Evolutionary conservation across 257 asterid genomes (phyloP).

Genomic region (Pogostemon cablin): DNA sequence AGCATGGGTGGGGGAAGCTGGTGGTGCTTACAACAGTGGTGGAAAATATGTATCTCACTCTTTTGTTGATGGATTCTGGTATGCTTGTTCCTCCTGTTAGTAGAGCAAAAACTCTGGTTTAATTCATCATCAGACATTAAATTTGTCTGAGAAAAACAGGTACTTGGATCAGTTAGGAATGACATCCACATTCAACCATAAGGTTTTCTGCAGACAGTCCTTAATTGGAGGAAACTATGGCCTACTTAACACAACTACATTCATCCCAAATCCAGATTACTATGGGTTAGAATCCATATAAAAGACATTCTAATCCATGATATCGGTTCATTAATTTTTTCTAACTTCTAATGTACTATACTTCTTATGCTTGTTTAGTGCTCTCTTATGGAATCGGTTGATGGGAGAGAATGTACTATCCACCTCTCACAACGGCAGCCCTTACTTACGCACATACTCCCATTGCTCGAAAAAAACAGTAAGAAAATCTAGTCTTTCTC

Average conservation of each 20-base stretch:
- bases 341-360: too few relatives aligned
- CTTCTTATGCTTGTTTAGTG: slow-evolving; percentile 39
- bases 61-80: slow-evolving; percentile 87
- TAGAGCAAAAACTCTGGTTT: neutral
- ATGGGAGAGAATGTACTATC: slow-evolving; percentile 78
- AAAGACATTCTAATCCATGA: neutral
- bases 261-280: slow-evolving; percentile 88
- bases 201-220: slow-evolving; percentile 84
- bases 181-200: slow-evolving; percentile 74
- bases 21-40: slow-evolving; percentile 90
- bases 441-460: slow-evolving; percentile 63
- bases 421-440: slow-evolving; percentile 57
- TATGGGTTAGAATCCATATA: slow-evolving; percentile 55
- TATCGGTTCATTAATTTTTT: neutral
- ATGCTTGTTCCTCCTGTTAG: neutral
- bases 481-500: slow-evolving; percentile 25
- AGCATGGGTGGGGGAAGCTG: slow-evolving; percentile 92
- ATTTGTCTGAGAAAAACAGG: slow-evolving; percentile 45
- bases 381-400: slow-evolving; percentile 75
- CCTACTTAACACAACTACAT: slow-evolving; percentile 63
- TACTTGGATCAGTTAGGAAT: slow-evolving; percentile 91
- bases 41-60: slow-evolving; percentile 72
- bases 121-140: neutral
- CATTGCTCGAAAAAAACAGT: slow-evolving; percentile 73
- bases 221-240: slow-evolving; percentile 89